These are phyloP conservation scores for Scheffersomyces segobiensis DNA, from an alignment of 1,139 yeast genomes.

Conservation along the genomic window DNA sequence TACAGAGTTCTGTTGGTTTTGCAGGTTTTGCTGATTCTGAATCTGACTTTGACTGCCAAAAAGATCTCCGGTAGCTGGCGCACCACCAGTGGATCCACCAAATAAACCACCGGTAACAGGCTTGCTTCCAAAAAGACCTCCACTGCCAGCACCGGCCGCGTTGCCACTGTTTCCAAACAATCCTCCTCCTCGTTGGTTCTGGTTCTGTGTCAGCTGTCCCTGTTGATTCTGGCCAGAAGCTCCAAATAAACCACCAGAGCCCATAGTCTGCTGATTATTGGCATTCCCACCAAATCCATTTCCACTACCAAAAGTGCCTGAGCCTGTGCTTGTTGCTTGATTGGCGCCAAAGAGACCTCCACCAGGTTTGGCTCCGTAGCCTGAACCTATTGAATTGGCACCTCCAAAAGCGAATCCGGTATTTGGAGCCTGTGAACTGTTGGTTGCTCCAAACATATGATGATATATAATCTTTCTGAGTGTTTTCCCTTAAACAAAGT, in stretches of 20 bases:
- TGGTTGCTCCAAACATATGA: neutral
- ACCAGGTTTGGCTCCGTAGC: neutral
- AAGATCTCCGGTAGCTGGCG: slow-evolving; percentile 10
- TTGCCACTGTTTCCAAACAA: slow-evolving; percentile 13
- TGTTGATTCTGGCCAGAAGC: slow-evolving; percentile 1
- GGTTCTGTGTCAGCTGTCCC: neutral
- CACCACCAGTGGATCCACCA: slow-evolving; percentile 1
- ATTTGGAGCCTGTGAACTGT: neutral
- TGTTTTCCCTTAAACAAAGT: neutral
- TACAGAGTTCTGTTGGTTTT: slow-evolving; percentile 22
- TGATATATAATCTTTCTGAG: neutral
- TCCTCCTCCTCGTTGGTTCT: slow-evolving; percentile 8
- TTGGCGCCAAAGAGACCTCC: slow-evolving; percentile 15
- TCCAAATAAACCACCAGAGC: slow-evolving; percentile 5
- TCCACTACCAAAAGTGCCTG: slow-evolving; percentile 4
- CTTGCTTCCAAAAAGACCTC: slow-evolving; percentile 10
- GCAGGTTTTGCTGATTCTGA: slow-evolving; percentile 2
- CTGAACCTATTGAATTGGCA: neutral
- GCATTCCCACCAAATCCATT: slow-evolving; percentile 7
- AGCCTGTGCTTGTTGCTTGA: slow-evolving; percentile 5
- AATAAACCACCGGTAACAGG: slow-evolving; percentile 6
- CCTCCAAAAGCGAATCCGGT: neutral
- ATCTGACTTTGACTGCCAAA: slow-evolving; percentile 11
- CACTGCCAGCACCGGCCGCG: slow-evolving; percentile 3
- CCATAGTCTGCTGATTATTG: neutral